Percentiles rank a stretch among this genome's conserved stretches.
Evolutionary conservation across 2,329 filamentous ascomycete genomes (phyloP).

Genomic region (Lasiodiplodia citricola): DNA sequence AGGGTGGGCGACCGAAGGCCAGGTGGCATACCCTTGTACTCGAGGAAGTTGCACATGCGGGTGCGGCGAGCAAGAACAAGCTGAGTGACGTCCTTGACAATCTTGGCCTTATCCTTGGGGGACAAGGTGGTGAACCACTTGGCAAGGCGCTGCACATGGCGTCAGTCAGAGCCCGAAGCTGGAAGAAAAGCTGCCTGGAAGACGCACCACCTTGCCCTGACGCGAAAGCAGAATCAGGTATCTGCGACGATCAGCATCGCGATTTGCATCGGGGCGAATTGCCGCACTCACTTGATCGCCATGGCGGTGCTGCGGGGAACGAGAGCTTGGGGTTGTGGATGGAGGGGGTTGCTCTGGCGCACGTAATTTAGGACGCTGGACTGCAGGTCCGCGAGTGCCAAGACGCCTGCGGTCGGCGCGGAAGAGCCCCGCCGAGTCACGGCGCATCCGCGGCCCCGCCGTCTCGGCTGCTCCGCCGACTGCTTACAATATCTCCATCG

Average conservation of each 20-base stretch:
- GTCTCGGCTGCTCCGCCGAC: conserved; percentile 11
- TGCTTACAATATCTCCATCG: conserved; percentile 19
- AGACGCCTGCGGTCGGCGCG: conserved; percentile 6
- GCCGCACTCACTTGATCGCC: conserved; percentile 60
- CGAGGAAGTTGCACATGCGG: conserved; percentile 99
- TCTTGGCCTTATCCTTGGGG: conserved; percentile 98
- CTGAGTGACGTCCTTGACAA: conserved; percentile 99
- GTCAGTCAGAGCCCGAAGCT: conserved; percentile 21
- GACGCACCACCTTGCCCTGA: conserved; percentile 97
- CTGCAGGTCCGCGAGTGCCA: background rate
- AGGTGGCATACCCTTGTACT: conserved; percentile 82
- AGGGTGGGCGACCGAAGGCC: conserved; percentile 10
- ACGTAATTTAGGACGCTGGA: conserved; percentile 2
- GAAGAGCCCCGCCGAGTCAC: conserved; percentile 15
- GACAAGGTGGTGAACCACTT: conserved; percentile 99
- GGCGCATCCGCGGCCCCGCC: background rate
- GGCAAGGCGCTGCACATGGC: conserved; percentile 76
- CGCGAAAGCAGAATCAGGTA: conserved; percentile 97
- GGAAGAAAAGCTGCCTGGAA: conserved; percentile 46
- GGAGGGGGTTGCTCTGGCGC: conserved; percentile 10
- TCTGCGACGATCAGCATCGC: conserved; percentile 55
- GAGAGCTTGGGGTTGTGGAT: background rate
- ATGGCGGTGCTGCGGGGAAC: conserved; percentile 42
- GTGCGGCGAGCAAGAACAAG: conserved; percentile 94
- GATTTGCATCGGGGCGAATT: background rate